A percentile compares a stretch with the other conserved stretches of the same genome.
Conservation (phyloP, 352 stramenopile species). For the Hyphochytrium catenoides region DNA sequence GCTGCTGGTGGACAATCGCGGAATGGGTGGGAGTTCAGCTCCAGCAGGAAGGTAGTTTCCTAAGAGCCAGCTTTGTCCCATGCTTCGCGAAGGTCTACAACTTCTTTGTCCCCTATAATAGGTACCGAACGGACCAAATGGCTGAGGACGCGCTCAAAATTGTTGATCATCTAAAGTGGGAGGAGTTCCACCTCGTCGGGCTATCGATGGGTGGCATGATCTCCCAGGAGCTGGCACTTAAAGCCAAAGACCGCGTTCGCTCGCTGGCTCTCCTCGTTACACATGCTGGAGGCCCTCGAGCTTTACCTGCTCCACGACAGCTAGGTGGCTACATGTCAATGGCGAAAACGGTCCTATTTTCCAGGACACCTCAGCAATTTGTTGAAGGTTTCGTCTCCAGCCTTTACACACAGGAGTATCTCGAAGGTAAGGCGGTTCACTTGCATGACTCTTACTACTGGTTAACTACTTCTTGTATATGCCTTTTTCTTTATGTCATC, state of each 20-base stretch:
- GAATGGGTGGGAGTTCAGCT: constrained; percentile 18
- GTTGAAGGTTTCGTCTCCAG: constrained; percentile 7
- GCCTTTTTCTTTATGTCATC: constrained; percentile 12
- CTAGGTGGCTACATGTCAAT: constrained; percentile 5
- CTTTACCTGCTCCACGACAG: background rate
- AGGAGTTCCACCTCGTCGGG: constrained; percentile 20
- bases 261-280: constrained; percentile 27
- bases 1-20: constrained; percentile 27
- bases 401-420: constrained; percentile 9
- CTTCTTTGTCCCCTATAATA: too few relatives aligned
- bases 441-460: background rate
- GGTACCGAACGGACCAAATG: constrained; percentile 29
- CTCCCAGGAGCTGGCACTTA: constrained; percentile 19
- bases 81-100: too few relatives aligned
- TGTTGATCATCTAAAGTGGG: constrained; percentile 28
- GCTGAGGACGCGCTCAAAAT: constrained; percentile 23
- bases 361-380: constrained; percentile 1
- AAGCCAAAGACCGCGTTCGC: constrained; percentile 17
- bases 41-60: constrained; percentile 15
- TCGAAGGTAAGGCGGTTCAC: constrained; percentile 13
- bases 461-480: constrained; percentile 6
- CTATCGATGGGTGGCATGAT: constrained; percentile 39
- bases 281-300: constrained; percentile 7
- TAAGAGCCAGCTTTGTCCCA: too few relatives aligned
- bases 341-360: constrained; percentile 6